Evolutionary conservation across 2,329 filamentous ascomycete genomes (phyloP).

Genomic region (Torrubiella hemipterigena): DNA sequence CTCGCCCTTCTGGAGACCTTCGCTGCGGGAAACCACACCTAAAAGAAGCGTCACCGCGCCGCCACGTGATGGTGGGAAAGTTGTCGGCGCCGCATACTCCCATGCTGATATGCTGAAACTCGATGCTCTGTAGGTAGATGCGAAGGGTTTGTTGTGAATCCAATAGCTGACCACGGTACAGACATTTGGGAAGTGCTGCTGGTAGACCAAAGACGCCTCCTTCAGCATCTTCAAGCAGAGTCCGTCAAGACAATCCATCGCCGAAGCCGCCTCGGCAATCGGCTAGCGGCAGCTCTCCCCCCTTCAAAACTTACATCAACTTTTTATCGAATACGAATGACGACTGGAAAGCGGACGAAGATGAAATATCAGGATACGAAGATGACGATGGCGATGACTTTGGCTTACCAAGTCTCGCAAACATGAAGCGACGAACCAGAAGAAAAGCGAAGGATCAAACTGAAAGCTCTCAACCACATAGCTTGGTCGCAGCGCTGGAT

Average conservation of each 20-base stretch:
- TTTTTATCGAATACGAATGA: conserved; percentile 73
- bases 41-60: conserved; percentile 33
- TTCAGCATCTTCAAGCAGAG: conserved; percentile 41
- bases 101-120: conserved; percentile 91
- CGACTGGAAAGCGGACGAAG: conserved; percentile 68
- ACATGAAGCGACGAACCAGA: conserved; percentile 65
- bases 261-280: conserved; percentile 41
- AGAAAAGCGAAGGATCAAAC: conserved; percentile 34
- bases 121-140: conserved; percentile 64
- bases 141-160: too few species aligned
- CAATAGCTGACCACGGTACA: conserved; percentile 17
- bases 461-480: conserved; percentile 20
- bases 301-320: conserved; percentile 64
- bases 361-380: conserved; percentile 67
- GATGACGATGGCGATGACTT: conserved; percentile 93
- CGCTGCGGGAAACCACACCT: conserved; percentile 38
- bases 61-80: conserved; percentile 51
- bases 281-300: conserved; percentile 45
- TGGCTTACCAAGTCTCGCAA: conserved; percentile 82
- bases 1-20: conserved; percentile 78
- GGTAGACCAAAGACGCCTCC: conserved; percentile 68
- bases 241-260: conserved; percentile 32
- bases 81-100: conserved; percentile 91
- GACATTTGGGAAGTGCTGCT: conserved; percentile 46
- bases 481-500: conserved; percentile 23